Conservation (phyloP, 202 grass and related monocot species). For the Musa balbisiana region DNA sequence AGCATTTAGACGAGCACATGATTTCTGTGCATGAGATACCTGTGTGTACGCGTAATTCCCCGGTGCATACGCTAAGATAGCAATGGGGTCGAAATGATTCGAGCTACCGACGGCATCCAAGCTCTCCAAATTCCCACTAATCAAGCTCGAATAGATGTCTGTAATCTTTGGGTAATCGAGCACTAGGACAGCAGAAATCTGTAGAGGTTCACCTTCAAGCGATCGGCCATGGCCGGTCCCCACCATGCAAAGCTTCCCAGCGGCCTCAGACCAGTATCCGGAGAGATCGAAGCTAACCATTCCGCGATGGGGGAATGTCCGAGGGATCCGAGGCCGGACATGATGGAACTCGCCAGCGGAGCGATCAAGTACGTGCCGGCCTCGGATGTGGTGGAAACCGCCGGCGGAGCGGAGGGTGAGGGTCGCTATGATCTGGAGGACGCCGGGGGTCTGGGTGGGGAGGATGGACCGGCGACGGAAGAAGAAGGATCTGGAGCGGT, state of each 20-base stretch:
- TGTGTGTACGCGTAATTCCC: constrained; percentile 30
- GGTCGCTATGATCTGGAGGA: constrained; percentile 43
- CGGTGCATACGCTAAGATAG: constrained; percentile 29
- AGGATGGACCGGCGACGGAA: constrained; percentile 6
- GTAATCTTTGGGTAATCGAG: constrained; percentile 30
- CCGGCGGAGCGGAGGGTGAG: constrained; percentile 29
- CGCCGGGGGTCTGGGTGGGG: constrained; percentile 25
- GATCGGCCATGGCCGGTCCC: constrained; percentile 29
- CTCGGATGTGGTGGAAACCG: background rate
- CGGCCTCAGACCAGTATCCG: constrained; percentile 56
- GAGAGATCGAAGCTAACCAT: constrained; percentile 41
- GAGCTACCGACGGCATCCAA: constrained; percentile 4
- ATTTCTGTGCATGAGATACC: constrained; percentile 20
- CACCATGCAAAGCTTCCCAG: constrained; percentile 76
- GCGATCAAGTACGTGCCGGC: constrained; percentile 23
- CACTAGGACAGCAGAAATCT: constrained; percentile 22
- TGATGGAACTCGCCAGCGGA: background rate
- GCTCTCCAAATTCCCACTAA: constrained; percentile 26
- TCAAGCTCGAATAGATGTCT: constrained; percentile 30
- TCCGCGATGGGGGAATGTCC: background rate
- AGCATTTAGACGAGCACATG: constrained; percentile 15
- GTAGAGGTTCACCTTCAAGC: constrained; percentile 2
- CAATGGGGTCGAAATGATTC: constrained; percentile 19
- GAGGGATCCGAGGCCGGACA: constrained; percentile 12
- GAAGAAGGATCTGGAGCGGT: constrained; percentile 1